Conservation (phyloP, 192 early-diverging fungal species). For the Coemansia sp. region DNA sequence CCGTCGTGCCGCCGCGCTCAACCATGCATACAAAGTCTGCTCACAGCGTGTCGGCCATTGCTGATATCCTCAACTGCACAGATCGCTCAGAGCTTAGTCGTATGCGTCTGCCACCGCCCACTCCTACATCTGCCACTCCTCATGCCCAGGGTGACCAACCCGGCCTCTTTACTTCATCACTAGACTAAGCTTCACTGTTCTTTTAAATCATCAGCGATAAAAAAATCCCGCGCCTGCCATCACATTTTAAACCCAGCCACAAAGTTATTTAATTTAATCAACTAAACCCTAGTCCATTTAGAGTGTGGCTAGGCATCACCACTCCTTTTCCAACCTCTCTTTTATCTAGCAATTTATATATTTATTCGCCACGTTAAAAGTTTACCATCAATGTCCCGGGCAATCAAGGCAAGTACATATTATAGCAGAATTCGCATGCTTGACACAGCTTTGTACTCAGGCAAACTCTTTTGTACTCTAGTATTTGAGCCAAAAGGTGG, state of each 20-base stretch:
- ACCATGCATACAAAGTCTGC: slow-evolving; percentile 46
- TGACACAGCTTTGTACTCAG: background rate
- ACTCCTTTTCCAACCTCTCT: too few species aligned
- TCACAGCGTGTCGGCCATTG: slow-evolving; percentile 55
- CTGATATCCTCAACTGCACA: slow-evolving; percentile 57
- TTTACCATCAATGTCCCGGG: background rate
- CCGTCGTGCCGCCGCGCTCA: slow-evolving; percentile 19
- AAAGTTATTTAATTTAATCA: too few species aligned
- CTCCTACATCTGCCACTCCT: slow-evolving; percentile 32
- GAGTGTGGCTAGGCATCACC: too few species aligned
- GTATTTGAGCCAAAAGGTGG: slow-evolving; percentile 48
- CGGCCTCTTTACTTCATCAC: slow-evolving; percentile 22
- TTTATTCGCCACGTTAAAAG: too few species aligned
- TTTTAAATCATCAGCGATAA: too few species aligned
- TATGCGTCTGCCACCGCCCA: slow-evolving; percentile 53
- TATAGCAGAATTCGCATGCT: background rate
- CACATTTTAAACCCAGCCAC: too few species aligned
- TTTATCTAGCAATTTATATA: too few species aligned
- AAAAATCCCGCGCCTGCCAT: too few species aligned
- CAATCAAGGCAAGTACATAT: slow-evolving; percentile 11
- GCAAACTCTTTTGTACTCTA: background rate
- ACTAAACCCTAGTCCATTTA: too few species aligned
- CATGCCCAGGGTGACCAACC: slow-evolving; percentile 37
- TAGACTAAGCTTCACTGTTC: slow-evolving; percentile 21
- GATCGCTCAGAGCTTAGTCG: slow-evolving; percentile 56